Evolutionary conservation across 805 yeast genomes (phyloP), one percentile per base, ranked within the genome.

Genomic region (Sungouiella thailandica): DNA sequence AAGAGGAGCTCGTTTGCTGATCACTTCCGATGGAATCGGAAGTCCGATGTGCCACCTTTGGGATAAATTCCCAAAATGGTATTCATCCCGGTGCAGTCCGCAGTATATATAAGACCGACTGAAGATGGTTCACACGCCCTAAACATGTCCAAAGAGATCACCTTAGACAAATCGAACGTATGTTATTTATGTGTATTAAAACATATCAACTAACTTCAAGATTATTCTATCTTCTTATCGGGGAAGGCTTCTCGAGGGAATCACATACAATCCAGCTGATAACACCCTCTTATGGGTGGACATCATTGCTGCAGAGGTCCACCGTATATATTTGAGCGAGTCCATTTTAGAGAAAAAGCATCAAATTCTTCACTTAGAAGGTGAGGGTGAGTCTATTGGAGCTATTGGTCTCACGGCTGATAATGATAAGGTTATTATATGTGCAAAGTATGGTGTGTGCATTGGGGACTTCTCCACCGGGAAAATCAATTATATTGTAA

Each of bases 401-500:
- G 89, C 82, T 11, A 70, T 88, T 42, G 84, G 78, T 12, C 71
- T 86, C 20, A 78, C 93, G 1, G 50, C 59, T 4, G 66, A 80
- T 40, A 40, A 51, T 31, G 72, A 72, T 23, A 60, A 65, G 2
- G 62, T 83, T 12, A 46, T 80, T 23, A 74, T 76, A 37, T 93
- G 88, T 33, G 73, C 75, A 31, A 74, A 76, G 47, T 60, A 62
- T 27, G 96, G 95, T 14, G 66, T 84, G 31, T 83, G 77, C 9
- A 58, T 60, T 26, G 74, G 75, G 23, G 62, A 71, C 47, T 68
- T 83, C 44, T 35, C 25, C 7, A 41, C 60, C n/a, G 55, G 52
- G 2, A 46, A 57, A 13, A 43, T 57, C 38, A 52, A 59, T 17
- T 80, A 58, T 38, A 60, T 76, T 17, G 47, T 71, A 32, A 60